Conservation (phyloP, 495 filamentous ascomycete genomes). For the Hapsidospora chrysogenum region DNA sequence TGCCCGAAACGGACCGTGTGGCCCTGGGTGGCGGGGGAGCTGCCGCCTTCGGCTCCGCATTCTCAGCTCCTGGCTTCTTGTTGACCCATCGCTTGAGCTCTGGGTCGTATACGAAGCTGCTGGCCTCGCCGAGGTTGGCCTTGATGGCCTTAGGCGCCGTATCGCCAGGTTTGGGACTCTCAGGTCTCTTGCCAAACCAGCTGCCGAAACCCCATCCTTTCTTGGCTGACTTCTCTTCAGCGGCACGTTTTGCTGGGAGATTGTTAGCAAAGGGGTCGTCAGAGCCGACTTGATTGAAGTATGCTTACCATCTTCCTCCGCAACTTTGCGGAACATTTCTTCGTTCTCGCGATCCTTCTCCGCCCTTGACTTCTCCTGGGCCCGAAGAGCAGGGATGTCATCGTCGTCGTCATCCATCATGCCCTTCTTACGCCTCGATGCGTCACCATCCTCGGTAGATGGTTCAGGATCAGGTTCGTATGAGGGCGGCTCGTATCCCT, state of each 20-base stretch:
- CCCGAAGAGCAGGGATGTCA: constrained; percentile 21
- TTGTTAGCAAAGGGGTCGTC: constrained; percentile 9
- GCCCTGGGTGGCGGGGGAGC: constrained; percentile 28
- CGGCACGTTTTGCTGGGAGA: constrained; percentile 22
- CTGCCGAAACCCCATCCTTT: constrained; percentile 70
- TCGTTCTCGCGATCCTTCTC: constrained; percentile 47
- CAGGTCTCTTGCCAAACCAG: constrained; percentile 64
- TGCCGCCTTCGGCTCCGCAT: constrained; percentile 23
- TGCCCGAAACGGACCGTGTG: constrained; percentile 16
- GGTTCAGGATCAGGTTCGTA: constrained; percentile 34
- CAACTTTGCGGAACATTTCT: constrained; percentile 66
- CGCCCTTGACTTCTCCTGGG: constrained; percentile 30
- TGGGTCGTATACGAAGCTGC: constrained; percentile 82
- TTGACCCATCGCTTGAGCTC: constrained; percentile 97
- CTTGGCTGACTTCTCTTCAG: constrained; percentile 30
- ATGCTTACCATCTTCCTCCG: constrained; percentile 64
- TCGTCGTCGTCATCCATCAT: constrained; percentile 68
- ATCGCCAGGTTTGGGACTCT: constrained; percentile 21
- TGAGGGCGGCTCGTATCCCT: constrained; percentile 36
- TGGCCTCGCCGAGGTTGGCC: constrained; percentile 91
- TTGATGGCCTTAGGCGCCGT: constrained; percentile 49
- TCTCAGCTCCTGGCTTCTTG: constrained; percentile 61
- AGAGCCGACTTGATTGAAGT: not conserved
- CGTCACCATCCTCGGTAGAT: constrained; percentile 21
- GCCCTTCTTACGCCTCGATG: constrained; percentile 48